Evolutionary conservation across 2,329 filamentous ascomycete genomes (phyloP).

Genomic region (Ophiostoma ulmi): DNA sequence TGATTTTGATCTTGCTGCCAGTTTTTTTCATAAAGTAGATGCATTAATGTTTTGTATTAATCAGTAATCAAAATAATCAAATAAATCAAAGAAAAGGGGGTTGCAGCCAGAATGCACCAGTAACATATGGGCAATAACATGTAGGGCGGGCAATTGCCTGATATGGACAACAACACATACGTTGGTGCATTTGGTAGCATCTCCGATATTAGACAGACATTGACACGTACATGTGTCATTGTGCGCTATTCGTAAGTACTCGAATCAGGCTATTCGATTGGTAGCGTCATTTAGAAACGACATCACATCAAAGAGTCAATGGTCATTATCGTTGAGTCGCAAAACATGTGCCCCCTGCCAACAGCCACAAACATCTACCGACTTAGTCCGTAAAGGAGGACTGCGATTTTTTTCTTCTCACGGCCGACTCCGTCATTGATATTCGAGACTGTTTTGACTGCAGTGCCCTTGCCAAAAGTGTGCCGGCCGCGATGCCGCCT

Average conservation of each 20-base stretch:
- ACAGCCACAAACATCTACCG: background rate
- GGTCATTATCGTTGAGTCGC: no score
- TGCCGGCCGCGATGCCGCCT: conserved; percentile 22
- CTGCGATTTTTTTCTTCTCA: background rate
- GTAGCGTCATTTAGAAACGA: background rate
- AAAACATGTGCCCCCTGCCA: no score
- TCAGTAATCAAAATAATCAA: background rate
- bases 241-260: background rate
- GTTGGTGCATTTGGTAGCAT: background rate
- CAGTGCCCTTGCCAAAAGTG: conserved; percentile 19
- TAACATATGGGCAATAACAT: background rate
- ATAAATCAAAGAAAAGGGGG: background rate
- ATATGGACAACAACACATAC: background rate
- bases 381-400: background rate
- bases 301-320: background rate
- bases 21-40: background rate
- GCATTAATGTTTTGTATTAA: no score
- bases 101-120: background rate
- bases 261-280: background rate
- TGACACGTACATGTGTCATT: background rate
- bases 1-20: background rate
- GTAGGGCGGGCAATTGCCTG: background rate
- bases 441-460: background rate
- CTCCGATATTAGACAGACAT: background rate
- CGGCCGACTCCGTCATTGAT: background rate